Percentiles rank a stretch among this genome's conserved stretches.
Conservation (phyloP, 2,329 filamentous ascomycete species). For the Sphaerulina populicola region DNA sequence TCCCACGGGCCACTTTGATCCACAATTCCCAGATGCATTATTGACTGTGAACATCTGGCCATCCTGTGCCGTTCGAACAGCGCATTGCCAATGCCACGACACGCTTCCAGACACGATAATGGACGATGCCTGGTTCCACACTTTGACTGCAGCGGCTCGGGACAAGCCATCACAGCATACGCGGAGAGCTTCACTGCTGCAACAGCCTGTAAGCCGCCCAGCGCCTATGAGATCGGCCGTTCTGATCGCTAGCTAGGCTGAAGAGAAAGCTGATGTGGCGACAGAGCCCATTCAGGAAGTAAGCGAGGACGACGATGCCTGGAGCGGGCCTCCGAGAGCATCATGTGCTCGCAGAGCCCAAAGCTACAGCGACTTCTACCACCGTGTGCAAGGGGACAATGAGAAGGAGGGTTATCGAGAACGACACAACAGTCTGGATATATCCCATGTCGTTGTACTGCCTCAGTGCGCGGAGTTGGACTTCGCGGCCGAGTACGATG, state of each 20-base stretch:
- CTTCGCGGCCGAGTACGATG: constrained; percentile 51
- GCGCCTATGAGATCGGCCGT: constrained; percentile 25
- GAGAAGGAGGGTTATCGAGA: constrained; percentile 43
- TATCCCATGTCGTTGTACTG: constrained; percentile 23
- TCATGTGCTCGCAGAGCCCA: constrained; percentile 58
- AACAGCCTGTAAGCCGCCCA: constrained; percentile 42
- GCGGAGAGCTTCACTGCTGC: constrained; percentile 60
- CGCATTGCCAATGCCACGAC: neutral
- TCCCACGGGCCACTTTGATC: neutral
- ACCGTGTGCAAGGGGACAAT: constrained; percentile 51
- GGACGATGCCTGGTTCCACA: constrained; percentile 74
- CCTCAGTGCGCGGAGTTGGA: constrained; percentile 40
- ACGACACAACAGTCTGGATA: constrained; percentile 33
- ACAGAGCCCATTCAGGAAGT: constrained; percentile 48
- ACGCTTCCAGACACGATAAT: constrained; percentile 17
- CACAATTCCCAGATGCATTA: neutral
- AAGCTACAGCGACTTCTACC: constrained; percentile 72
- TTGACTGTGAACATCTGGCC: constrained; percentile 1
- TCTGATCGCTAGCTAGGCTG: constrained; percentile 46
- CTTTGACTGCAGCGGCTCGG: constrained; percentile 45
- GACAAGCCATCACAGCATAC: constrained; percentile 47
- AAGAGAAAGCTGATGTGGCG: constrained; percentile 47
- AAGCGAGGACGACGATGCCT: constrained; percentile 47
- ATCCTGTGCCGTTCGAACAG: neutral
- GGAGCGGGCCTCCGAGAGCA: constrained; percentile 55